Evolutionary conservation across 2,329 filamentous ascomycete species (phyloP), one percentile per base, ranked within the genome.

Genomic region (Epichloe uncinata): DNA sequence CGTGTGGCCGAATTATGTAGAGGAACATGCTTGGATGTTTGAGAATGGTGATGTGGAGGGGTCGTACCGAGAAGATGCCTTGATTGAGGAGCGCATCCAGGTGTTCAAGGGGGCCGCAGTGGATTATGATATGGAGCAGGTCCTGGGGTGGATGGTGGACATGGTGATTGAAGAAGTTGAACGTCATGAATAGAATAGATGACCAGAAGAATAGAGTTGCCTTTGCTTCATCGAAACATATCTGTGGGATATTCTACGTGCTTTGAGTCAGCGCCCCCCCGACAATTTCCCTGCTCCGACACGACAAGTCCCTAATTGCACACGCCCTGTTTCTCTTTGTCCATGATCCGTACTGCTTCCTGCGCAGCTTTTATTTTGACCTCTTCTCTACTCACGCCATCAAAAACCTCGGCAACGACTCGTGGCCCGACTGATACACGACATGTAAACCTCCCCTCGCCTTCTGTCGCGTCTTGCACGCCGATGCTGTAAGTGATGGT

Each of bases 1-100:
- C 49, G 93, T 98, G 4, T 98, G 93, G 93, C 91, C 91, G 3
- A 91, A 95, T 59, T 97, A 96, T 66, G 86, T 85, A 3, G 73
- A 77, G 48, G 80, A 88, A 58, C 90, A 97, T 68, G 71, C 72
- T 20, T 95, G 87, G 74, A 71, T 98, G 64, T 93, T 96, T 61
- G 67, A 82, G 55, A 68, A 70, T 6, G 83, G 79, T 0, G 71
- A 90, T 61, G 85, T 87, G 0, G 77, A 85, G 57, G 77, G 77
- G 0, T 60, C 66, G 44, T 61, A 82, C 9, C 70, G 77, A 40
- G 61, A 67, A 16, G 66, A 69, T 0, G 69, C 73, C 45, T 63
- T 78, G 56, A 53, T 56, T 22, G 61, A 61, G 50, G 67, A 69
- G 57, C 66, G 64, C 20, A 77, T 80, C 42, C 58, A 66, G 53